Conservation (phyloP, 2,329 filamentous ascomycete species). For the Ophiostoma perfectum region DNA sequence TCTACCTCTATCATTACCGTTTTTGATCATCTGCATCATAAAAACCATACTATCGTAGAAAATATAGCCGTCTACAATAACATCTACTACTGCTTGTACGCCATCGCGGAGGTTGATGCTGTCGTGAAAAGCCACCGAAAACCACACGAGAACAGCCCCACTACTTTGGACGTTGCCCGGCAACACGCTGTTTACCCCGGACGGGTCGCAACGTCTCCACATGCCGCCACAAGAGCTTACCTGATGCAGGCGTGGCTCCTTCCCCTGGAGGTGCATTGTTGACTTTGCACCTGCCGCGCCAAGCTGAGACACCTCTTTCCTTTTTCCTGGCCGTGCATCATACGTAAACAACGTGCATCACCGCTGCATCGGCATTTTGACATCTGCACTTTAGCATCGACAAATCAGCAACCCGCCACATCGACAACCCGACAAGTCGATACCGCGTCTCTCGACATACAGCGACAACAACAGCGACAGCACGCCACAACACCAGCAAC, state of each 20-base stretch:
- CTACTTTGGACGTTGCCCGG: conserved; percentile 18
- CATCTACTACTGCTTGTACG: no score
- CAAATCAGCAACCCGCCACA: background rate
- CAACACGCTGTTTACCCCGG: conserved; percentile 22
- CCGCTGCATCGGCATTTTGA: no score
- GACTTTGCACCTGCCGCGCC: conserved; percentile 13
- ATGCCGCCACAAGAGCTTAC: conserved; percentile 16
- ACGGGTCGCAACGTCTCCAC: conserved; percentile 22
- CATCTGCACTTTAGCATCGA: background rate
- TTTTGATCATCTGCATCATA: no score
- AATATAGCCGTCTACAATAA: no score
- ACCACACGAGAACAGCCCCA: background rate
- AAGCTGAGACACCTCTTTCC: conserved; percentile 10
- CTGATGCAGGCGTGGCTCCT: conserved; percentile 3
- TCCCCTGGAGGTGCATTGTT: conserved; percentile 13
- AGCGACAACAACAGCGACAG: background rate
- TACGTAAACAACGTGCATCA: conserved; percentile 7
- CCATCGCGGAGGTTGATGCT: no score
- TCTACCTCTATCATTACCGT: no score
- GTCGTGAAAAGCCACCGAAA: no score
- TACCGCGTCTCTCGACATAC: background rate
- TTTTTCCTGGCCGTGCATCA: conserved; percentile 6
- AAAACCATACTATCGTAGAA: no score
- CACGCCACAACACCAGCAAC: background rate
- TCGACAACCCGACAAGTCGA: background rate